Evolutionary conservation across 1,284 basidiomycete species (phyloP).

Genomic region (Boletus semigastroideus): DNA sequence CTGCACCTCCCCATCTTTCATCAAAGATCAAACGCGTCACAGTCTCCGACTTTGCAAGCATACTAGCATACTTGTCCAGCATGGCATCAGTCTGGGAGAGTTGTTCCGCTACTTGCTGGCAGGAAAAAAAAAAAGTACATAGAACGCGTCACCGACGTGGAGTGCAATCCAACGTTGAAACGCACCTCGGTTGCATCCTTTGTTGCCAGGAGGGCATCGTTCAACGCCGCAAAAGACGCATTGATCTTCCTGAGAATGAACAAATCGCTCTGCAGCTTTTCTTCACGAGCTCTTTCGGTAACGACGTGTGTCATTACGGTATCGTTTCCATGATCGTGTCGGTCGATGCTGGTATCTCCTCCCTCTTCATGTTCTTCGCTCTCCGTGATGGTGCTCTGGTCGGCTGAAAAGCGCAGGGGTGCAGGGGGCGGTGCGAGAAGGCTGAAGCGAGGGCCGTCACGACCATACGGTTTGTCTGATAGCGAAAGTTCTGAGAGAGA

Average conservation of each 20-base stretch:
- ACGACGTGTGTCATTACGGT: constrained; percentile 21
- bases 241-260: constrained; percentile 73
- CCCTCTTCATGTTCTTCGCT: constrained; percentile 33
- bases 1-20: constrained; percentile 70
- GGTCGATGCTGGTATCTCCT: constrained; percentile 19
- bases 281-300: constrained; percentile 55
- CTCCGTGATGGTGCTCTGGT: constrained; percentile 30
- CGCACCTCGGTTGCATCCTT: constrained; percentile 66
- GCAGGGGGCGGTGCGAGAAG: constrained; percentile 40
- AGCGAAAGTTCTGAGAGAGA: constrained; percentile 64
- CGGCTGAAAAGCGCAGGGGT: constrained; percentile 23
- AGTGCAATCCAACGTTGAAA: neutral
- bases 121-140: neutral
- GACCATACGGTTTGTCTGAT: constrained; percentile 37
- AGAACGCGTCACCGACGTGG: neutral
- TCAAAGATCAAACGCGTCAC: constrained; percentile 67
- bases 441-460: constrained; percentile 38
- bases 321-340: constrained; percentile 23
- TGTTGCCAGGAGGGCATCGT: constrained; percentile 60
- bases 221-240: constrained; percentile 60
- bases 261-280: constrained; percentile 69
- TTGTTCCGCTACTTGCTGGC: constrained; percentile 61
- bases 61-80: constrained; percentile 67
- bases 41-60: constrained; percentile 69
- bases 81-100: constrained; percentile 68